Conservation (phyloP, 2,329 filamentous ascomycete genomes). For the Davidsoniella eucalypti region DNA sequence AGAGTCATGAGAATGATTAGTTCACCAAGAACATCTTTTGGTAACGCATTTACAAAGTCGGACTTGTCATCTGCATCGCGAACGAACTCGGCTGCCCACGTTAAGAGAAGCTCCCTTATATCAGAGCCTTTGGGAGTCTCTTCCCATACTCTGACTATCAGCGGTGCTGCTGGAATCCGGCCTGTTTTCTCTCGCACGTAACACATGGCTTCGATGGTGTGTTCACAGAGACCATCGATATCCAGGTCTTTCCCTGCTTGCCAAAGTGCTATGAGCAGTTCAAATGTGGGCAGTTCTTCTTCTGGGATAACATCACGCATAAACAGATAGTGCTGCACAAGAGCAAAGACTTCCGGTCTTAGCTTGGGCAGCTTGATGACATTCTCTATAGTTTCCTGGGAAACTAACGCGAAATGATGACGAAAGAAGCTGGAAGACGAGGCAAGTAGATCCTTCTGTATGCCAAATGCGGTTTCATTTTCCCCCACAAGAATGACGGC, state of each 20-base stretch:
- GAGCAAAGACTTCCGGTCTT: slow-evolving; percentile 34
- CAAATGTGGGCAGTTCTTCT: slow-evolving; percentile 32
- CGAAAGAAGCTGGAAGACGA: slow-evolving; percentile 33
- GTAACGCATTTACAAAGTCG: slow-evolving; percentile 43
- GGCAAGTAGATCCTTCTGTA: slow-evolving; percentile 43
- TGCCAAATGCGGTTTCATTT: slow-evolving; percentile 36
- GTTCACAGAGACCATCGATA: slow-evolving; percentile 39
- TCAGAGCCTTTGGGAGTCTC: slow-evolving; percentile 44
- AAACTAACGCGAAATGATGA: slow-evolving; percentile 25
- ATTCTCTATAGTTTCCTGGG: slow-evolving; percentile 29
- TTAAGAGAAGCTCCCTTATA: slow-evolving; percentile 39
- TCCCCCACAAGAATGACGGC: slow-evolving; percentile 37
- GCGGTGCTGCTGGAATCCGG: slow-evolving; percentile 39
- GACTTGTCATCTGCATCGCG: slow-evolving; percentile 36
- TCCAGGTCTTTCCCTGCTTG: slow-evolving; percentile 36
- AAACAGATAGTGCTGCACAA: slow-evolving; percentile 37
- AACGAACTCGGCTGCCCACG: slow-evolving; percentile 49
- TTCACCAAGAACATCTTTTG: slow-evolving; percentile 45
- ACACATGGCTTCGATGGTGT: slow-evolving; percentile 39
- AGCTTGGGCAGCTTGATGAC: slow-evolving; percentile 33
- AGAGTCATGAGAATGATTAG: slow-evolving; percentile 46
- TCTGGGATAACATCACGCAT: slow-evolving; percentile 31
- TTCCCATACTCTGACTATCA: slow-evolving; percentile 45
- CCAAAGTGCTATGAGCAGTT: slow-evolving; percentile 38
- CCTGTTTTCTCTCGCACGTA: slow-evolving; percentile 36